Conservation (phyloP, 148 eudicot species). For the Nepenthes mirabilis region DNA sequence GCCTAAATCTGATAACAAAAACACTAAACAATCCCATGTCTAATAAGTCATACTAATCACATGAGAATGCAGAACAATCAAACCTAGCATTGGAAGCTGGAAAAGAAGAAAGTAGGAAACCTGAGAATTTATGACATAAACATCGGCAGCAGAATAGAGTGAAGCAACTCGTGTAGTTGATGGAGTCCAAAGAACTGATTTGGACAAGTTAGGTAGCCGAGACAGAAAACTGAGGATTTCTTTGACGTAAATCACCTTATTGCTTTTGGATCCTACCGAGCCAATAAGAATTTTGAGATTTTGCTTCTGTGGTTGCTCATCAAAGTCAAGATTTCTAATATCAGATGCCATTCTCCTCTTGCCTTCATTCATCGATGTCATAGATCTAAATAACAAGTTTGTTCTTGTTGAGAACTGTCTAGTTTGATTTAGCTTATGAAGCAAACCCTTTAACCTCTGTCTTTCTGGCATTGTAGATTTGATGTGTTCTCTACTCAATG, state of each 20-base stretch:
- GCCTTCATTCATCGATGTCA: neutral
- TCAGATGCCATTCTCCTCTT: neutral
- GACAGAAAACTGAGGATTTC: conserved; percentile 50
- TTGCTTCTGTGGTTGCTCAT: conserved; percentile 17
- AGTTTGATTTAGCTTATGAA: conserved; percentile 14
- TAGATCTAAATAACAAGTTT: neutral
- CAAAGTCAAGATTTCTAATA: conserved; percentile 2
- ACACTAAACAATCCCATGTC: no score
- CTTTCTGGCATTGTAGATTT: conserved; percentile 16
- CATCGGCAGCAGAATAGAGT: conserved; percentile 96
- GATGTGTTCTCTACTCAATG: conserved; percentile 9
- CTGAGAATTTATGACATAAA: conserved; percentile 85
- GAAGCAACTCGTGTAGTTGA: conserved; percentile 89
- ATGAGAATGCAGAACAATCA: no score
- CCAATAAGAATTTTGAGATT: conserved; percentile 77
- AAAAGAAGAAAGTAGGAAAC: conserved; percentile 16
- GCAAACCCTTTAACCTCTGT: conserved; percentile 34
- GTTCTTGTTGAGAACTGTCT: neutral
- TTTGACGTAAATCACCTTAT: conserved; percentile 75
- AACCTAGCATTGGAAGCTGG: neutral
- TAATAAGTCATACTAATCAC: no score
- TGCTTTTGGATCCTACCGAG: conserved; percentile 96
- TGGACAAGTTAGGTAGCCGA: conserved; percentile 51
- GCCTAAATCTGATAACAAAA: no score
- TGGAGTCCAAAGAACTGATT: conserved; percentile 81